phyloP scores from a whole-genome alignment of 371 early-diverging fungal genomes.

The Blastocladiella emersonii region DNA sequence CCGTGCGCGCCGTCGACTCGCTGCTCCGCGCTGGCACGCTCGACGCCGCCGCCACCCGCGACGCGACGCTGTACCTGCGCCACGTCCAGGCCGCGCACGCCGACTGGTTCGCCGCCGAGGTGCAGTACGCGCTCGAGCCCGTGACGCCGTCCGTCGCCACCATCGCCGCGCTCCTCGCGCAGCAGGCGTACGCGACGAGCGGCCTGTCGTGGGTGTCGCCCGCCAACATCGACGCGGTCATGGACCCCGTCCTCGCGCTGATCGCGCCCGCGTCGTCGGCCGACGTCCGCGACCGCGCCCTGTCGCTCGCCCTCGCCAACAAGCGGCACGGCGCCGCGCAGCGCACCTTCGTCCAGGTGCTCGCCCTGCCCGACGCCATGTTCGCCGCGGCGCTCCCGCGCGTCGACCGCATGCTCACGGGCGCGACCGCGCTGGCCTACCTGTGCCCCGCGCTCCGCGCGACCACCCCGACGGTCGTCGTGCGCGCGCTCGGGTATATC shows the following conservation, averaged over 20 bases:
- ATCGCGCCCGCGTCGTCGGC: slow-evolving; percentile 10
- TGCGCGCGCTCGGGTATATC: neutral
- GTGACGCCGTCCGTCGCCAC: neutral
- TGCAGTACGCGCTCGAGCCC: neutral
- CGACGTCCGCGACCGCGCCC: slow-evolving; percentile 11
- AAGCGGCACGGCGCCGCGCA: slow-evolving; percentile 54
- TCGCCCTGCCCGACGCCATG: slow-evolving; percentile 34
- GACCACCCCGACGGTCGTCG: neutral
- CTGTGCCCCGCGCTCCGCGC: neutral
- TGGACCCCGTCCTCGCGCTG: neutral
- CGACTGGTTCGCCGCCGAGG: neutral
- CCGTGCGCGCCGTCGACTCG: neutral
- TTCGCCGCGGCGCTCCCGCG: neutral
- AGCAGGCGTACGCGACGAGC: slow-evolving; percentile 7
- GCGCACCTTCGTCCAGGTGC: slow-evolving; percentile 56
- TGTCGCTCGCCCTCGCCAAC: slow-evolving; percentile 2
- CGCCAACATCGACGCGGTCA: neutral
- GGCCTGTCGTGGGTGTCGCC: slow-evolving; percentile 4
- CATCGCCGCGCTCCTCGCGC: neutral
- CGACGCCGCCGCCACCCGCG: slow-evolving; percentile 3
- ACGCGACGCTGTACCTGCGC: neutral
- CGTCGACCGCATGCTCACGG: neutral
- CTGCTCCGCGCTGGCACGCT: slow-evolving; percentile 5
- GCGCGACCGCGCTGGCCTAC: neutral
- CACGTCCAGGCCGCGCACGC: neutral